Percentiles rank a stretch among this genome's conserved stretches.
Evolutionary conservation across 352 stramenopile genomes (phyloP).

Genomic region (Phytopythium litorale): DNA sequence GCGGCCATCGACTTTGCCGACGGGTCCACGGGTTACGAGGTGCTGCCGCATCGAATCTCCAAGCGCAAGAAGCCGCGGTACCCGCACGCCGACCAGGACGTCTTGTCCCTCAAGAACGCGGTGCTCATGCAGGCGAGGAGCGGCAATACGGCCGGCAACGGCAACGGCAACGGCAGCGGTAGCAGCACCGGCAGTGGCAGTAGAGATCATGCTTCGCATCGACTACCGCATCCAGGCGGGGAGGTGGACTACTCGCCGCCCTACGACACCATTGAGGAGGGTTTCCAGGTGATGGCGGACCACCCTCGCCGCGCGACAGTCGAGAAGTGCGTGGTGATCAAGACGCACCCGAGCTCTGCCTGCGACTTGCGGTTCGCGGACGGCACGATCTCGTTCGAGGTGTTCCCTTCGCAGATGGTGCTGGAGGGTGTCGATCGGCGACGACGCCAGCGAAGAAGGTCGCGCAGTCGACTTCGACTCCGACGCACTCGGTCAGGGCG

Average conservation of each 20-base stretch:
- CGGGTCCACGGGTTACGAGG: constrained; percentile 67
- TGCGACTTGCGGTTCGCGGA: constrained; percentile 73
- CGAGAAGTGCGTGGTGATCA: constrained; percentile 68
- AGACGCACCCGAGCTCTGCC: constrained; percentile 48
- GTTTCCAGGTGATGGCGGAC: constrained; percentile 72
- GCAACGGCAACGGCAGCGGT: not conserved
- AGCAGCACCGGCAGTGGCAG: not conserved
- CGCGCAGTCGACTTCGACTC: not conserved
- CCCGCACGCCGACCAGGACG: constrained; percentile 43
- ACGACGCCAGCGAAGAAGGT: not conserved
- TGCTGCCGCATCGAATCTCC: constrained; percentile 48
- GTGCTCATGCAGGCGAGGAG: constrained; percentile 60
- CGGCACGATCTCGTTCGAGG: constrained; percentile 71
- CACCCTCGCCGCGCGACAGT: constrained; percentile 55
- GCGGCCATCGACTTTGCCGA: constrained; percentile 74
- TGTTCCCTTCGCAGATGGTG: constrained; percentile 81
- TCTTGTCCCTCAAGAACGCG: constrained; percentile 71
- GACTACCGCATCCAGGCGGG: not conserved
- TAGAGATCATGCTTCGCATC: not conserved
- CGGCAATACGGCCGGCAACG: constrained; percentile 3
- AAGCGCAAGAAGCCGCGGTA: constrained; percentile 39
- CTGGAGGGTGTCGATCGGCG: constrained; percentile 21
- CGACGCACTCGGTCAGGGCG: not conserved
- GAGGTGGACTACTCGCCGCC: constrained; percentile 2
- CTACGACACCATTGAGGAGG: constrained; percentile 45